These are phyloP conservation scores for Rosa rugosa DNA, from an alignment of 306 rosid genomes.

Conservation along the genomic window DNA sequence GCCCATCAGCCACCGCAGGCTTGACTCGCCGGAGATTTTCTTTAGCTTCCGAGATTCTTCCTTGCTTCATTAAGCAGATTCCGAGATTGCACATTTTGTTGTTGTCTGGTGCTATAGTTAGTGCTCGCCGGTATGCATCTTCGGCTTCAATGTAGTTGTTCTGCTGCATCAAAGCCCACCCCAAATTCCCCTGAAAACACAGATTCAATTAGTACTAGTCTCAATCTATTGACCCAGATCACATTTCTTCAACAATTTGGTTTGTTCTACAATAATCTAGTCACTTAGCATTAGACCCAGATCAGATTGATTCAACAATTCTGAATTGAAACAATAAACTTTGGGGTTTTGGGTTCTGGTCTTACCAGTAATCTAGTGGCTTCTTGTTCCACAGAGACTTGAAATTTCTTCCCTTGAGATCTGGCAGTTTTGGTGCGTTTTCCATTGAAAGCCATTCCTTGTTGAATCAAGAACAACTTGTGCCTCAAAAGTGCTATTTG, in stretches of 20 bases:
- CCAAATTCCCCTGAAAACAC: conserved; percentile 74
- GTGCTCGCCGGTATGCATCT: conserved; percentile 89
- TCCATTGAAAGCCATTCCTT: conserved; percentile 96
- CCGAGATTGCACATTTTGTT: conserved; percentile 99
- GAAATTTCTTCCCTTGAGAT: conserved; percentile 99
- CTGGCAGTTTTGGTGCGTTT: conserved; percentile 95
- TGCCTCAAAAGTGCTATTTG: conserved; percentile 75
- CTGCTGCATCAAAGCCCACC: conserved; percentile 99
- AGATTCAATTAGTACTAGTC: not conserved
- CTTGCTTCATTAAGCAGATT: conserved; percentile 97
- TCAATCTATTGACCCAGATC: conserved; percentile 2
- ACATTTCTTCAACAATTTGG: not conserved
- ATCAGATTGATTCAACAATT: not conserved
- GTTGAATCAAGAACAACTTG: conserved; percentile 82
- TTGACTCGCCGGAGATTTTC: conserved; percentile 73
- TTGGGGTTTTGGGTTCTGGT: not conserved
- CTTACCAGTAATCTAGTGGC: conserved; percentile 93
- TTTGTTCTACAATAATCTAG: not conserved
- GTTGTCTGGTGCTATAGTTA: conserved; percentile 77
- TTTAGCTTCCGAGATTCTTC: conserved; percentile 84
- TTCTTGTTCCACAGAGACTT: conserved; percentile 97
- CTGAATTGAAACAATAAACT: not conserved
- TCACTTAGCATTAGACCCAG: not conserved
- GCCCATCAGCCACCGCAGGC: conserved; percentile 85
- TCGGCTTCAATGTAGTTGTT: conserved; percentile 90